Evolutionary conservation across 2,329 filamentous ascomycete genomes (phyloP), one percentile per base, ranked within the genome.

Genomic region (Cladosporium velox): DNA sequence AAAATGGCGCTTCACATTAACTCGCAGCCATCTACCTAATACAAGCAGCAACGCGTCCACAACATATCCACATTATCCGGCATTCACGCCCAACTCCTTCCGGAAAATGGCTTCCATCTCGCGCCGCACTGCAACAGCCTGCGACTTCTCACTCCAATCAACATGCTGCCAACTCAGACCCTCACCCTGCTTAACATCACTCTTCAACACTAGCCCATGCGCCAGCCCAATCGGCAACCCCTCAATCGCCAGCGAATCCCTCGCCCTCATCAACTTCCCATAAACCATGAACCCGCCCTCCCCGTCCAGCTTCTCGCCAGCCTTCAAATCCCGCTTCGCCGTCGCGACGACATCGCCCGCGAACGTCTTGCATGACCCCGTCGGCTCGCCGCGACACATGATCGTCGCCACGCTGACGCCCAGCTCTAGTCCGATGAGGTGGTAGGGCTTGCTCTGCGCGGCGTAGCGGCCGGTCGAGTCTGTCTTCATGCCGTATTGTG

Each of bases 231-330:
- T 81, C 2, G 78, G 79, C 62, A 83, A 67, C n/a, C 78, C 77
- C 66, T 78, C 75, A 61, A 81, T 80, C 8, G 71, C 72, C 70
- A 82, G 74, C 2, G 79, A 82, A 26, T 75, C 74, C 58, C 75
- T 71, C 0, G 80, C 79, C 2, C 77, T 76, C 77, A 80, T 79
- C 10, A 83, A 72, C 66, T 77, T 79, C 8, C 81, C 80, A 67
- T 80, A 82, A 11, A 81, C 80, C 68, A 79, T 81, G 70, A 78
- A 83, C 2, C 80, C 81, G 18, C 80, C 80, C 68, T 81, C 79
- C 2, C 79, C 79, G 66, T 82, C 81, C 0, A 82, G 74, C 72
- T 77, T 80, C 72, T 82, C 81, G 49, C 78, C 80, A 14, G 76
- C 76, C 58, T 78, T 75, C n/a, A 83, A 74, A 65, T 82, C 79